These are phyloP conservation scores for Isoetes taiwanensis DNA, from an alignment of 75 land plant genomes.

Conservation along the genomic window DNA sequence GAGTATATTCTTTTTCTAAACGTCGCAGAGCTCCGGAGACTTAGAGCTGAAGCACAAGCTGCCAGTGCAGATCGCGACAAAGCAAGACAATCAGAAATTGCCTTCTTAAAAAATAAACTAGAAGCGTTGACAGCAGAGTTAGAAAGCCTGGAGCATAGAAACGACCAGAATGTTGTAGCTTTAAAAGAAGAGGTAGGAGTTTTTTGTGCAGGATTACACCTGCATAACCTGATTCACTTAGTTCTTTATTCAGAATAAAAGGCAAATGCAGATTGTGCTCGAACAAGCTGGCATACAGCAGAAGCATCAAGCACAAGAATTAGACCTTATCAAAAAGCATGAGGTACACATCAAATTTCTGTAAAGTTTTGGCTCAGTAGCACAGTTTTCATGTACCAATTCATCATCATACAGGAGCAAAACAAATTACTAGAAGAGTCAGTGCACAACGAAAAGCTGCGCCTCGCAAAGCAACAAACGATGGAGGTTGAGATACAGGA, in stretches of 20 bases:
- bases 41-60: conserved; percentile 18
- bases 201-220: too few species aligned
- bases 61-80: conserved; percentile 29
- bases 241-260: not conserved
- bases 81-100: conserved; percentile 23
- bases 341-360: not conserved
- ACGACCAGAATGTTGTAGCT: conserved; percentile 16
- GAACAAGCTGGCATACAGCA: not conserved
- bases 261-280: not conserved
- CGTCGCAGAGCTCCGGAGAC: conserved; percentile 17
- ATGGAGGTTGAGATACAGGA: conserved; percentile 4
- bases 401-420: not conserved
- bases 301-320: not conserved
- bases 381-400: not conserved
- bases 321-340: not conserved
- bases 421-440: not conserved
- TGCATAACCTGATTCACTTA: not conserved
- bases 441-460: not conserved
- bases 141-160: conserved; percentile 36
- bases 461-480: not conserved
- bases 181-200: not conserved
- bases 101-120: conserved; percentile 32
- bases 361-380: not conserved
- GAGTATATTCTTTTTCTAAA: not conserved
- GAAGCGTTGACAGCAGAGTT: conserved; percentile 39